These are phyloP conservation scores for Sporisorium graminicola DNA, from an alignment of 1,284 basidiomycete genomes.

Conservation along the genomic window DNA sequence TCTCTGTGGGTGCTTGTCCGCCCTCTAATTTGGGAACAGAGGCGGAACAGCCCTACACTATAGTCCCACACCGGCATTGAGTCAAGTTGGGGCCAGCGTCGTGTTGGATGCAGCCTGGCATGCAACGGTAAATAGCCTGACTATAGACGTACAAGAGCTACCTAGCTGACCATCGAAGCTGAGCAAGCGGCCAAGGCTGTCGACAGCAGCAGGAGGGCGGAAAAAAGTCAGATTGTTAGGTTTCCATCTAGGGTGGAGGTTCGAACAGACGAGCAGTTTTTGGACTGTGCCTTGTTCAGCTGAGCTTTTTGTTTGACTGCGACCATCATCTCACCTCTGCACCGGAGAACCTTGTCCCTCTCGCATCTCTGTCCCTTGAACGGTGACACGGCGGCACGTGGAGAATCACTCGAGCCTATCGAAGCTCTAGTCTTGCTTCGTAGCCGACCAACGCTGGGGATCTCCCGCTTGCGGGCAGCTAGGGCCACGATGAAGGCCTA, in stretches of 20 bases:
- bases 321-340: background rate
- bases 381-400: background rate
- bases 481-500: constrained; percentile 75
- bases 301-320: background rate
- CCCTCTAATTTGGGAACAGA: no score
- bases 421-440: no score
- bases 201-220: background rate
- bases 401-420: no score
- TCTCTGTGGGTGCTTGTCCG: no score
- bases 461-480: background rate
- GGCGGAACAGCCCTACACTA: no score
- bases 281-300: background rate
- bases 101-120: no score
- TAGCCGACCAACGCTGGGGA: no score
- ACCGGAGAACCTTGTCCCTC: background rate
- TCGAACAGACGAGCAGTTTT: background rate
- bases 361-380: background rate
- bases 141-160: background rate
- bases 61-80: no score
- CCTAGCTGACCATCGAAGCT: no score
- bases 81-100: no score
- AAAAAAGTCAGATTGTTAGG: background rate
- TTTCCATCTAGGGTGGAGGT: background rate
- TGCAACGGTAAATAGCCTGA: no score
- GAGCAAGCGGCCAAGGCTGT: no score